Conservation (phyloP, 352 stramenopile species). For the Thraustochytrium striatum region DNA sequence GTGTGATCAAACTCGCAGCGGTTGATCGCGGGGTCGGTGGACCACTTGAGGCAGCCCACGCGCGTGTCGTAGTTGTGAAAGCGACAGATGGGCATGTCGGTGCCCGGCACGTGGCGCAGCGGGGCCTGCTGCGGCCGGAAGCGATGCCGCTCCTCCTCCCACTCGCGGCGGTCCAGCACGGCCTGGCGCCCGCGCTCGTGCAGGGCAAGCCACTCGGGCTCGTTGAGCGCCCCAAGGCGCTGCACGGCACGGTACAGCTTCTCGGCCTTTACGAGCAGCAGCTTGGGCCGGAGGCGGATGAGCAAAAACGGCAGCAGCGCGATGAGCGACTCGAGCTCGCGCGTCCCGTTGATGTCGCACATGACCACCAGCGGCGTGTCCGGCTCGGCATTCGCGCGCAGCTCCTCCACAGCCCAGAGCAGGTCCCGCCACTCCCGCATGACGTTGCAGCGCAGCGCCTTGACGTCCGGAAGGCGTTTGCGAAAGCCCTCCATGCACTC, state of each 20-base stretch:
- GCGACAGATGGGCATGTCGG: not conserved
- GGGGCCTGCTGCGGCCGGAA: not conserved
- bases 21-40: not conserved
- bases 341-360: conserved; percentile 33
- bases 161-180: not conserved
- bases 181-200: not conserved
- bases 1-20: not conserved
- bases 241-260: conserved; percentile 2
- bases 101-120: not conserved
- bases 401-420: not conserved
- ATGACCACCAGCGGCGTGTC: conserved; percentile 10
- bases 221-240: not conserved
- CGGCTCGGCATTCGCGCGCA: not conserved
- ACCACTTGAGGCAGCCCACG: not conserved
- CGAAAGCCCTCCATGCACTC: conserved; percentile 15
- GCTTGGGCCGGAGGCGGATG: not conserved
- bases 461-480: not conserved
- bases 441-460: not conserved
- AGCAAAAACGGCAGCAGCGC: conserved; percentile 3
- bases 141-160: not conserved
- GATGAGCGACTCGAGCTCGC: conserved; percentile 25
- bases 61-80: conserved; percentile 29
- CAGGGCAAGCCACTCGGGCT: not conserved
- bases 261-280: conserved; percentile 32
- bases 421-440: conserved; percentile 14